Conservation (phyloP, 495 filamentous ascomycete genomes). For the Echria macrotheca region DNA sequence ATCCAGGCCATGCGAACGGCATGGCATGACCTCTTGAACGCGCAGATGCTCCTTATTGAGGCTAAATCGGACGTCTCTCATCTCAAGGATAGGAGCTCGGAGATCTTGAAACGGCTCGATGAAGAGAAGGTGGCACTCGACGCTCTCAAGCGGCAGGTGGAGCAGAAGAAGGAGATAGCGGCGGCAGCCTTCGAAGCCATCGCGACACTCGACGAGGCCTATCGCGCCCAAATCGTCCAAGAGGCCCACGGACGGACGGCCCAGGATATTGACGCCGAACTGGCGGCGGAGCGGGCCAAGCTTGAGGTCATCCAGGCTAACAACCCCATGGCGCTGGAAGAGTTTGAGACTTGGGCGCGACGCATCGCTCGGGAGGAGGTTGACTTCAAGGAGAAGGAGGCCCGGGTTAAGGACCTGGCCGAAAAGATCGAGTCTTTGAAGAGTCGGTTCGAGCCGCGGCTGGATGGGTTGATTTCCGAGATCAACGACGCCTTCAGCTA, state of each 20-base stretch:
- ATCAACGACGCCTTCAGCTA: conserved; percentile 87
- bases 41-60: conserved; percentile 66
- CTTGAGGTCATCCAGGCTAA: conserved; percentile 76
- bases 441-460: conserved; percentile 72
- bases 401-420: conserved; percentile 51
- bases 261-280: conserved; percentile 67
- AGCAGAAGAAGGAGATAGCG: conserved; percentile 19
- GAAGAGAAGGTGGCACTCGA: conserved; percentile 24
- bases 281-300: conserved; percentile 65
- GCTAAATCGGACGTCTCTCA: conserved; percentile 68
- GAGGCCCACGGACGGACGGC: conserved; percentile 27
- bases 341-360: conserved; percentile 66
- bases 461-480: conserved; percentile 69
- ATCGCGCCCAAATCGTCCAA: conserved; percentile 26
- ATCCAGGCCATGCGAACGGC: conserved; percentile 54
- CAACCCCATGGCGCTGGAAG: conserved; percentile 67
- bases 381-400: conserved; percentile 36
- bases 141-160: conserved; percentile 15
- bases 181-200: not conserved
- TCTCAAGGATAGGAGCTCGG: conserved; percentile 55
- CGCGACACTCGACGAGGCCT: not conserved
- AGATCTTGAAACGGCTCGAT: conserved; percentile 51
- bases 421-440: conserved; percentile 50
- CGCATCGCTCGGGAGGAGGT: conserved; percentile 41
- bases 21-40: conserved; percentile 60